Conservation (phyloP, 2,329 filamentous ascomycete genomes). For the Arthrobotrys iridis region DNA sequence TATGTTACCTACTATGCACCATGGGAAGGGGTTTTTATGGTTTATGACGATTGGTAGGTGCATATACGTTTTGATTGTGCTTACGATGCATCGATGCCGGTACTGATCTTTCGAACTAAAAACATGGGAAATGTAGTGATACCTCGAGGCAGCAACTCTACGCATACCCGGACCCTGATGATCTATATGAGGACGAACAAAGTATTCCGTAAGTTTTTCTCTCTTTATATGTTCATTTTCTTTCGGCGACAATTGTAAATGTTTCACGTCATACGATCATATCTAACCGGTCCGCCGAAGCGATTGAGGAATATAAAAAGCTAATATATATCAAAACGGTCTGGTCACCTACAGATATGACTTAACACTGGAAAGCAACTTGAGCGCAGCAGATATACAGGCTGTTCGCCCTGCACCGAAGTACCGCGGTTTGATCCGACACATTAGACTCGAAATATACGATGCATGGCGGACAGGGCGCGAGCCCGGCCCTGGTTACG, state of each 20-base stretch:
- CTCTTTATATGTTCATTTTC: neutral
- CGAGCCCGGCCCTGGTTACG: neutral
- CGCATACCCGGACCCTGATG: neutral
- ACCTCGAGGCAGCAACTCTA: neutral
- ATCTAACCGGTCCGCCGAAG: neutral
- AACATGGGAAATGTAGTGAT: neutral
- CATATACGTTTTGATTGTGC: no score
- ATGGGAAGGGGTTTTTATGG: conserved; percentile 13
- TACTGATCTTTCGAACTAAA: no score
- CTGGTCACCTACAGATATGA: neutral
- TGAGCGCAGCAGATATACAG: neutral
- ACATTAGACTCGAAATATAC: neutral
- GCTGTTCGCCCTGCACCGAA: neutral
- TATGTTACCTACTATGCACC: conserved; percentile 11
- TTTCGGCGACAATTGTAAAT: no score
- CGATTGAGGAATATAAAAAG: neutral
- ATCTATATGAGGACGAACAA: neutral
- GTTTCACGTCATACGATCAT: neutral
- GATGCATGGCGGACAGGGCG: neutral
- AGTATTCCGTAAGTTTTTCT: neutral
- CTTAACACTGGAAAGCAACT: neutral
- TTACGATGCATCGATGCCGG: neutral
- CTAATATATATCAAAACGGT: neutral
- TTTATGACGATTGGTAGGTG: neutral
- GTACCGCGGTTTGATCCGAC: neutral